Evolutionary conservation across 805 yeast species (phyloP).

Genomic region (Pichia manshurica): DNA sequence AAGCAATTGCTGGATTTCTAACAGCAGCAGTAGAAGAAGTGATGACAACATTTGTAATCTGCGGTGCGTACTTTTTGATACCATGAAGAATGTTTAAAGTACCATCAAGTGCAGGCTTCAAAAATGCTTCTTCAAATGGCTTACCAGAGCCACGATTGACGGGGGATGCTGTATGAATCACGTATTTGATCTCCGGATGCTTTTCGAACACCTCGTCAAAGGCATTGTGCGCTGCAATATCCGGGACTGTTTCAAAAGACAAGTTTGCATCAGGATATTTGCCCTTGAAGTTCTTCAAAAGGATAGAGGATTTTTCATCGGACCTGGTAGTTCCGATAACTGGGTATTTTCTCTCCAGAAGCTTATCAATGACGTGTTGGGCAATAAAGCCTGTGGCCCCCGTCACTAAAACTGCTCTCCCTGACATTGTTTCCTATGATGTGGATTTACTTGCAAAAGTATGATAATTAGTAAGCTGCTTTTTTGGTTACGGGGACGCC

Average conservation of each 20-base stretch:
- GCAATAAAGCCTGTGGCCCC: constrained; percentile 35
- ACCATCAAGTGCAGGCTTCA: constrained; percentile 56
- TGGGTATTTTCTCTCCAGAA: constrained; percentile 21
- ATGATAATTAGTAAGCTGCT: no score
- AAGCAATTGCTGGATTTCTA: constrained; percentile 4
- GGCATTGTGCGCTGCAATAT: constrained; percentile 35
- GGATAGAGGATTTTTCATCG: not conserved
- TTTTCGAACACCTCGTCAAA: constrained; percentile 41
- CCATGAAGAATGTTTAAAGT: constrained; percentile 44
- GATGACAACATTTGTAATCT: constrained; percentile 43
- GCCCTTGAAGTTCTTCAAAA: no score
- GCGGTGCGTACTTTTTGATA: constrained; percentile 37
- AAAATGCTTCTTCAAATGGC: constrained; percentile 43
- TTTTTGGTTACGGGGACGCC: no score
- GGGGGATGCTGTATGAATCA: constrained; percentile 54
- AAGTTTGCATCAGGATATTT: constrained; percentile 15
- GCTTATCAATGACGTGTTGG: constrained; percentile 23
- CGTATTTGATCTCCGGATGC: constrained; percentile 37
- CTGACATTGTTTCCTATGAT: no score
- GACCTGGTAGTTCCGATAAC: constrained; percentile 30
- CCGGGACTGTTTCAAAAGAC: constrained; percentile 32
- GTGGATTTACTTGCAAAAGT: no score
- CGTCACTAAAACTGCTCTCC: constrained; percentile 18
- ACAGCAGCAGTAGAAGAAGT: constrained; percentile 53
- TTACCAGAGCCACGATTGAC: constrained; percentile 33